phyloP scores from a whole-genome alignment of 306 rosid species.

The Cicer arietinum region DNA sequence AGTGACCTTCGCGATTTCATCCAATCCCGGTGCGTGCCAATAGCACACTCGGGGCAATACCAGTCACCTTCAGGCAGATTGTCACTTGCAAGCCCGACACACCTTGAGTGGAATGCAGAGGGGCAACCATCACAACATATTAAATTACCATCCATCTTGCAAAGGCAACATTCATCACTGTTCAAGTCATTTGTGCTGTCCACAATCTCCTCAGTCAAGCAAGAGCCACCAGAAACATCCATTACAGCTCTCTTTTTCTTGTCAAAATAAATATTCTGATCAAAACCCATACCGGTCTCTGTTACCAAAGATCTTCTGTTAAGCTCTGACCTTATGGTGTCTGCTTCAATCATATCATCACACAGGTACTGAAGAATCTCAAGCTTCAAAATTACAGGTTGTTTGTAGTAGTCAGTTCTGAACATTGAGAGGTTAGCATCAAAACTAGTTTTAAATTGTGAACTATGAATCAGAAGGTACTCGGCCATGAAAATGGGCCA shows the following conservation, averaged over 20 bases:
- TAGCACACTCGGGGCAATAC: slow-evolving; percentile 98
- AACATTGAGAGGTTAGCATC: slow-evolving; percentile 64
- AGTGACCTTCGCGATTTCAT: slow-evolving; percentile 73
- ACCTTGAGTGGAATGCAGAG: slow-evolving; percentile 94
- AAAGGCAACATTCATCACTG: slow-evolving; percentile 94
- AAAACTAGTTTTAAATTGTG: slow-evolving; percentile 65
- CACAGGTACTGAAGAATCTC: slow-evolving; percentile 84
- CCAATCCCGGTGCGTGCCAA: slow-evolving; percentile 66
- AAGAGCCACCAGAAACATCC: slow-evolving; percentile 61
- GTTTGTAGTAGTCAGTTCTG: slow-evolving; percentile 71
- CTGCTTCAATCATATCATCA: slow-evolving; percentile 93
- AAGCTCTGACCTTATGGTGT: slow-evolving; percentile 83
- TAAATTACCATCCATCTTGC: slow-evolving; percentile 97
- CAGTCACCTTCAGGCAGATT: slow-evolving; percentile 95
- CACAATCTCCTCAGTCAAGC: slow-evolving; percentile 60
- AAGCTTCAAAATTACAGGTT: slow-evolving; percentile 70
- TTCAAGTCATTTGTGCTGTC: slow-evolving; percentile 81
- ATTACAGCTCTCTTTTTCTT: slow-evolving; percentile 69
- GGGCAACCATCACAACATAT: slow-evolving; percentile 99
- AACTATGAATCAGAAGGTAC: slow-evolving; percentile 79
- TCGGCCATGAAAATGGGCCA: slow-evolving; percentile 96
- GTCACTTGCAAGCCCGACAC: slow-evolving; percentile 78
- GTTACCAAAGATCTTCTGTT: slow-evolving; percentile 80
- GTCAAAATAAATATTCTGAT: slow-evolving; percentile 65
- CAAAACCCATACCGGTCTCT: slow-evolving; percentile 67